These are phyloP conservation scores for Aureobasidium sp. DNA, from an alignment of 2,329 filamentous ascomycete species.

Conservation along the genomic window DNA sequence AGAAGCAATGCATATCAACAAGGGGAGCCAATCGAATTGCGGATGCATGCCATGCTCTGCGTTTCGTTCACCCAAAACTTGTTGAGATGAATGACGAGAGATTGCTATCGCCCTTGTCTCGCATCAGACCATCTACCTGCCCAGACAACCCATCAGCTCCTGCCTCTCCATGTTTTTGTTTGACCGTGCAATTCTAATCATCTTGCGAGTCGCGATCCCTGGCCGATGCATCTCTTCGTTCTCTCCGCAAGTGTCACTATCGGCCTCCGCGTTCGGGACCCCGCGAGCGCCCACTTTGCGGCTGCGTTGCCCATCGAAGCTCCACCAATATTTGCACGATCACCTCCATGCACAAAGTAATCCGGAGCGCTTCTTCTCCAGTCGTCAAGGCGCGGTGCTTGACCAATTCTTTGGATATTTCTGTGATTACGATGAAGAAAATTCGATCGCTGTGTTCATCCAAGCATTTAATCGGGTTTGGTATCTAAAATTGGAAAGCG, in stretches of 20 bases:
- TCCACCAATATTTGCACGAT: background rate
- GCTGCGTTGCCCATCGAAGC: slow-evolving; percentile 15
- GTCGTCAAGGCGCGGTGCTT: background rate
- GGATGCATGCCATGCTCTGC: slow-evolving; percentile 17
- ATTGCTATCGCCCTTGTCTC: slow-evolving; percentile 9
- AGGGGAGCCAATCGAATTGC: slow-evolving; percentile 20
- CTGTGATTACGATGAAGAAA: background rate
- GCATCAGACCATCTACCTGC: background rate
- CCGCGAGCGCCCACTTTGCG: slow-evolving; percentile 13
- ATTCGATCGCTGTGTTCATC: background rate
- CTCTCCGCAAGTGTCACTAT: slow-evolving; percentile 14
- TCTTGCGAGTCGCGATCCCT: background rate
- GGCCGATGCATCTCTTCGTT: background rate
- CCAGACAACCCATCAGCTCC: background rate
- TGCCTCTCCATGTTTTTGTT: background rate
- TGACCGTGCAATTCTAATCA: background rate
- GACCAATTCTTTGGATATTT: background rate
- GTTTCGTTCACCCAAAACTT: slow-evolving; percentile 19
- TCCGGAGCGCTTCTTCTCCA: background rate
- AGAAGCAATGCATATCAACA: slow-evolving; percentile 9
- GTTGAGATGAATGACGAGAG: slow-evolving; percentile 15
- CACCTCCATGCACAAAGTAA: slow-evolving; percentile 2
- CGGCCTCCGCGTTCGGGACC: slow-evolving; percentile 19
- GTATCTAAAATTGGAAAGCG: background rate
- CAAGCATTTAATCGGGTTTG: no score